phyloP scores from a whole-genome alignment of 106 monocot genomes.

The Dendrobium nobile region DNA sequence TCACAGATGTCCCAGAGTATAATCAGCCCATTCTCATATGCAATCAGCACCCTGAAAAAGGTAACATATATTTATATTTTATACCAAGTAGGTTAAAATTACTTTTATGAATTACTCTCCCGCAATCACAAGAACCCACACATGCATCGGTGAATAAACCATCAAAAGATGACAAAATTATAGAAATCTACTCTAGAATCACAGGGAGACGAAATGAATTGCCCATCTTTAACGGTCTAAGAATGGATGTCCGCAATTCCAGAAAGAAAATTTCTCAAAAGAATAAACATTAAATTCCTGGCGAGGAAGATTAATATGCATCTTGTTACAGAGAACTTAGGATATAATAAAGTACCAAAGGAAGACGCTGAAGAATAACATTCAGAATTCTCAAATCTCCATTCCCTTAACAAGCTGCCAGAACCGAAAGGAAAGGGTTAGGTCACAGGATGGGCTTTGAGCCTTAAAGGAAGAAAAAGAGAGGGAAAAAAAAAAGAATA shows the following conservation, averaged over 20 bases:
- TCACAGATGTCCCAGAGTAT: slow-evolving; percentile 84
- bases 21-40: slow-evolving; percentile 76
- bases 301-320: not conserved
- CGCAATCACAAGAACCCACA: not conserved
- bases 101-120: not conserved
- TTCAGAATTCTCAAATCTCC: no score
- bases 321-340: not conserved
- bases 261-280: not conserved
- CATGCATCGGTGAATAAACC: not conserved
- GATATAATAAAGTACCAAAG: not conserved
- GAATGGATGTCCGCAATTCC: not conserved
- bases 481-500: no score
- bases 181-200: not conserved
- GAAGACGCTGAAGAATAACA: not conserved
- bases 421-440: no score
- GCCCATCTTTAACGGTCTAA: not conserved
- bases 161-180: not conserved
- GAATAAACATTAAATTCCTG: not conserved
- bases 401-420: no score
- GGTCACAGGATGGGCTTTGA: no score
- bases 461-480: no score
- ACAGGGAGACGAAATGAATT: not conserved
- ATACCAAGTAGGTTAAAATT: not conserved
- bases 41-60: slow-evolving; percentile 73
- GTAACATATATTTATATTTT: not conserved